Evolutionary conservation across 148 eudicot genomes (phyloP).

Genomic region (Fallopia convolvulus): DNA sequence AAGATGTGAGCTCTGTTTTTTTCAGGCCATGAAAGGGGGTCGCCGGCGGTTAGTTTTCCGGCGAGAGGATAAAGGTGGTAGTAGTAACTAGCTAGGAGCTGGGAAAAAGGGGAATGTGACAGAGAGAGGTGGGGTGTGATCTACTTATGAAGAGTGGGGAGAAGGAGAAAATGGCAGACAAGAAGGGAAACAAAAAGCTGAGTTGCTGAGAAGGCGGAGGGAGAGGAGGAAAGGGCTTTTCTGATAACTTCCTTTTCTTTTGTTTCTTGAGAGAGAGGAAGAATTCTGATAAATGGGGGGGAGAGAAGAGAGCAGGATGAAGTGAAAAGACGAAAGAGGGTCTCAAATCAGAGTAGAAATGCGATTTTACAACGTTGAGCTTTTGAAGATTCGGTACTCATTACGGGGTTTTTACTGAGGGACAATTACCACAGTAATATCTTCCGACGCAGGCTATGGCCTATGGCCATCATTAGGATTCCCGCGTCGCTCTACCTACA

Average conservation of each 20-base stretch:
- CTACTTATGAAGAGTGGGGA: neutral
- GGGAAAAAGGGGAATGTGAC: neutral
- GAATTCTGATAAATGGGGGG: neutral
- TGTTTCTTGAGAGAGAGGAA: neutral
- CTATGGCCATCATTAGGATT: neutral
- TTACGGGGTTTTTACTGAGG: neutral
- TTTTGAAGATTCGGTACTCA: neutral
- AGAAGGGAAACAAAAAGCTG: neutral
- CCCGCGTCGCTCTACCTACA: neutral
- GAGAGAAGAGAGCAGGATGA: neutral
- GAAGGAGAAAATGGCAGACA: neutral
- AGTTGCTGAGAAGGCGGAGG: constrained; percentile 11
- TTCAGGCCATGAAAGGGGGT: neutral
- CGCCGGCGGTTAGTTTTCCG: neutral
- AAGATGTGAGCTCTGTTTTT: neutral
- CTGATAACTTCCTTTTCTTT: neutral
- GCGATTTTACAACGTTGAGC: neutral
- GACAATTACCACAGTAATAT: neutral
- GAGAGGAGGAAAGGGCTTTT: constrained; percentile 7
- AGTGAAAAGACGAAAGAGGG: neutral
- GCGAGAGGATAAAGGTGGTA: neutral
- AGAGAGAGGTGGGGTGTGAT: neutral
- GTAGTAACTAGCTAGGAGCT: too few relatives aligned
- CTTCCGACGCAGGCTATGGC: neutral
- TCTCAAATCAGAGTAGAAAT: neutral